Conservation (phyloP, 805 yeast genomes). For the Kuraishia borneana region DNA sequence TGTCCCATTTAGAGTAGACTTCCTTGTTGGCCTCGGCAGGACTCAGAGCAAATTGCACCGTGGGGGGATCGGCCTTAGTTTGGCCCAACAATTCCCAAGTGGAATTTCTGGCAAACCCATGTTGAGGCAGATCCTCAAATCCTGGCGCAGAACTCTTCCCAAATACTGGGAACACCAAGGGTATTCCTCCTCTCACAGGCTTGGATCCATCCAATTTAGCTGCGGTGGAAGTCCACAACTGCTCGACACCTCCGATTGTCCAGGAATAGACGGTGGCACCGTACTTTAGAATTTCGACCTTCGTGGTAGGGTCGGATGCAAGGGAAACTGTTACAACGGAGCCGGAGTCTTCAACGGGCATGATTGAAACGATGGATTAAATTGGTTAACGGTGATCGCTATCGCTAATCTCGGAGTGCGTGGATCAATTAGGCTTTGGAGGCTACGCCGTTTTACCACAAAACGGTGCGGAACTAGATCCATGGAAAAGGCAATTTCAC, state of each 20-base stretch:
- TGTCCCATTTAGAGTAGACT: conserved; percentile 43
- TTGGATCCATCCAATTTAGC: conserved; percentile 86
- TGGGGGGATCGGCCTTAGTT: conserved; percentile 53
- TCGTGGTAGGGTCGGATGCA: conserved; percentile 38
- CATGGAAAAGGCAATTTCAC: too few relatives aligned
- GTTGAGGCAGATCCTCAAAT: conserved; percentile 74
- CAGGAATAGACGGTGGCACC: conserved; percentile 90
- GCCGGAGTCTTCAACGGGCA: conserved; percentile 61
- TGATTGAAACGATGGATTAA: too few relatives aligned
- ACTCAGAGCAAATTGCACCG: conserved; percentile 83
- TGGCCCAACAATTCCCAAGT: conserved; percentile 94
- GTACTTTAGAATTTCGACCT: conserved; percentile 61
- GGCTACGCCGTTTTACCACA: too few relatives aligned
- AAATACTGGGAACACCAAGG: conserved; percentile 88
- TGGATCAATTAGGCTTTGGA: too few relatives aligned
- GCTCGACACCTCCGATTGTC: conserved; percentile 62
- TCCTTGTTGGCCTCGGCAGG: conserved; percentile 72
- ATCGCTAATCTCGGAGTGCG: too few relatives aligned
- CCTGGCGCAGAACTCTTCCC: conserved; percentile 60
- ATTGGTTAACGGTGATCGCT: too few relatives aligned
- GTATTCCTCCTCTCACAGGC: conserved; percentile 97
- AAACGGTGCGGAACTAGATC: too few relatives aligned
- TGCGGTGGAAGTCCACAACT: conserved; percentile 68
- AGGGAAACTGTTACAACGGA: conserved; percentile 50
- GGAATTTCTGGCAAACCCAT: conserved; percentile 89